Evolutionary conservation across 768 basidiomycete species (phyloP).

Genomic region (Auriscalpium orientale): DNA sequence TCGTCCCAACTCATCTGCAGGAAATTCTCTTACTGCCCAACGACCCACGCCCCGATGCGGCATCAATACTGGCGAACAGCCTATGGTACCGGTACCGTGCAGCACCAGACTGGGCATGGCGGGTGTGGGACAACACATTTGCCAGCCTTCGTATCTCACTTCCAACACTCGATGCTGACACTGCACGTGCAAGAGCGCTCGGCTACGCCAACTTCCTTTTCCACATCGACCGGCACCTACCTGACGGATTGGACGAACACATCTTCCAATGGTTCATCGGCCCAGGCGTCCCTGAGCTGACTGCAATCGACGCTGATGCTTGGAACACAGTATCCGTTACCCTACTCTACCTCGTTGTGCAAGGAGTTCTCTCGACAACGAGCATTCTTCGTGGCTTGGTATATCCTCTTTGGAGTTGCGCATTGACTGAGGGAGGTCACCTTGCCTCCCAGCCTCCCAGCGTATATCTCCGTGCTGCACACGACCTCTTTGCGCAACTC

Average conservation of each 20-base stretch:
- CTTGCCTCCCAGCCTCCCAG: conserved; percentile 26
- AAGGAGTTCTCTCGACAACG: conserved; percentile 63
- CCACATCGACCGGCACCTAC: conserved; percentile 72
- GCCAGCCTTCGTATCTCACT: conserved; percentile 67
- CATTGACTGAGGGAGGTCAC: conserved; percentile 28
- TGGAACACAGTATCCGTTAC: conserved; percentile 64
- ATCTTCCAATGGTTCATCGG: conserved; percentile 69
- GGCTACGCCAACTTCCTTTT: conserved; percentile 66
- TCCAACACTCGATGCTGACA: conserved; percentile 39
- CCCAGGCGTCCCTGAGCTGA: conserved; percentile 56
- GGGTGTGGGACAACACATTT: conserved; percentile 78
- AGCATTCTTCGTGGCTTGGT: conserved; percentile 67
- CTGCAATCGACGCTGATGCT: conserved; percentile 47
- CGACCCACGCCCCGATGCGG: conserved; percentile 50
- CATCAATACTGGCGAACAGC: conserved; percentile 63
- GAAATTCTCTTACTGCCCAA: conserved; percentile 64
- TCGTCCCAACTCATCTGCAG: conserved; percentile 35
- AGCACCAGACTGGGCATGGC: conserved; percentile 69
- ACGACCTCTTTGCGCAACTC: conserved; percentile 51
- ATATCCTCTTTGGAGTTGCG: conserved; percentile 70
- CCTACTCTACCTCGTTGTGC: conserved; percentile 54
- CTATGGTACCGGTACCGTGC: conserved; percentile 81
- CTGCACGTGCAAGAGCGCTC: conserved; percentile 45
- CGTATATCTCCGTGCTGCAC: conserved; percentile 54
- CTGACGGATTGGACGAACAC: conserved; percentile 61